Conservation (phyloP, 805 yeast genomes). For the Spathaspora arborariae region DNA sequence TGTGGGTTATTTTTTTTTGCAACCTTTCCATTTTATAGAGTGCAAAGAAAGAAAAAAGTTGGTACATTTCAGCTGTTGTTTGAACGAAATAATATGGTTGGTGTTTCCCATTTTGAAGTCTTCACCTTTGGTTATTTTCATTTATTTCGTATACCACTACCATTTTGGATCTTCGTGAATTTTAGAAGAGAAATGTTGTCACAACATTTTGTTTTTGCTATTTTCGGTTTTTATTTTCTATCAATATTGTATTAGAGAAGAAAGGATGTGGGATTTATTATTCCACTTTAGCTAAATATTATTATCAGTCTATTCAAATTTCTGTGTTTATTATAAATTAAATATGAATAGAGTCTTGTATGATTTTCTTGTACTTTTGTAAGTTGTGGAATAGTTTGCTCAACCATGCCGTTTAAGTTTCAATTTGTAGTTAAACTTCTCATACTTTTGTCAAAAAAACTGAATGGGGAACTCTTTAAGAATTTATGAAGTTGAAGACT, state of each 20-base stretch:
- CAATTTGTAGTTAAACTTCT: no score
- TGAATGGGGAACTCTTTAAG: no score
- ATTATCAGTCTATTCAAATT: no score
- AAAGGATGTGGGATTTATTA: neutral
- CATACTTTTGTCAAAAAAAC: no score
- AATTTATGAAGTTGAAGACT: no score
- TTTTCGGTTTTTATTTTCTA: slow-evolving; percentile 1
- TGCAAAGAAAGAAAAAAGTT: neutral
- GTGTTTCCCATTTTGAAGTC: neutral
- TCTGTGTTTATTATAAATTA: neutral
- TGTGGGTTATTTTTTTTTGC: neutral
- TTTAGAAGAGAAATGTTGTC: slow-evolving; percentile 2
- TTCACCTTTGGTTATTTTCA: neutral
- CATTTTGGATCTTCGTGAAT: neutral
- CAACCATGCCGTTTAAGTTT: no score
- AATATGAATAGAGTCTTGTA: neutral
- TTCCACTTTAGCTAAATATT: neutral
- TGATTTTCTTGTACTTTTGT: no score
- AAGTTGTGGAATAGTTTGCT: no score
- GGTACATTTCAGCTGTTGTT: neutral
- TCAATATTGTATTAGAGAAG: neutral
- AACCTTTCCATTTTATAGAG: neutral
- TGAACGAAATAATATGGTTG: neutral
- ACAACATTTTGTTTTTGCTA: slow-evolving; percentile 1
- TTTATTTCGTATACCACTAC: neutral